Percentiles rank a stretch among this genome's conserved stretches.
Evolutionary conservation across 768 basidiomycete species (phyloP).

Genomic region (Rhizopogon salebrosus): DNA sequence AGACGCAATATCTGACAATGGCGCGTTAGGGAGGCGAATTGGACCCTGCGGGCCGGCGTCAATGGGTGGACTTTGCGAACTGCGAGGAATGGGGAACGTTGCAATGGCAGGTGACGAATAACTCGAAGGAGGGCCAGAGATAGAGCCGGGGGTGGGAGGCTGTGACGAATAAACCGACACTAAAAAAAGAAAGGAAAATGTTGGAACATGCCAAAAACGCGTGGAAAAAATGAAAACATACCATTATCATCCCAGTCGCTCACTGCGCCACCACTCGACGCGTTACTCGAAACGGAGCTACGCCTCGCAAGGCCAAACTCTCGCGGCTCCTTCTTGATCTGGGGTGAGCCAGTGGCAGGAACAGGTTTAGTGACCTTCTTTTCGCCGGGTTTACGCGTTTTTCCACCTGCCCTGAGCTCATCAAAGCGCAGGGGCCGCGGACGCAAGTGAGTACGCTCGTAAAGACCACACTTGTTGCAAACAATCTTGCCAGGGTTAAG

Average conservation of each 20-base stretch:
- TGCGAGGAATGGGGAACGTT: constrained; percentile 58
- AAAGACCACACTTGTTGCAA: constrained; percentile 91
- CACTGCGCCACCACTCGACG: constrained; percentile 44
- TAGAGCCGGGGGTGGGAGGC: constrained; percentile 34
- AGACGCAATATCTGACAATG: constrained; percentile 64
- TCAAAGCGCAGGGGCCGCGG: constrained; percentile 82
- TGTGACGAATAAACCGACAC: constrained; percentile 29
- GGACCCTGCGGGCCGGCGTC: constrained; percentile 41
- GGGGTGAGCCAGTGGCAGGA: constrained; percentile 32
- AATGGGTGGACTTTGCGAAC: constrained; percentile 41
- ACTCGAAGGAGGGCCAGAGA: constrained; percentile 56
- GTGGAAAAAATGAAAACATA: constrained; percentile 28
- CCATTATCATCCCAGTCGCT: constrained; percentile 84
- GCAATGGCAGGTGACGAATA: constrained; percentile 61
- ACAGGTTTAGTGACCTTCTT: constrained; percentile 26
- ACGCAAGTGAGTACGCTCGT: constrained; percentile 83
- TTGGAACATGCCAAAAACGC: not conserved
- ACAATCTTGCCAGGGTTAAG: constrained; percentile 91
- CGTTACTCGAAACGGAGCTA: constrained; percentile 54
- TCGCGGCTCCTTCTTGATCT: constrained; percentile 61
- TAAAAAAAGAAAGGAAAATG: constrained; percentile 1
- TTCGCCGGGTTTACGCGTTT: constrained; percentile 54
- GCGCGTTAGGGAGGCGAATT: constrained; percentile 72
- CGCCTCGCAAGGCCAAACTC: constrained; percentile 51
- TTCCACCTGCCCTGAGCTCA: constrained; percentile 82